These are phyloP conservation scores for Clonostachys rosea DNA, from an alignment of 2,329 filamentous ascomycete genomes.

Conservation along the genomic window DNA sequence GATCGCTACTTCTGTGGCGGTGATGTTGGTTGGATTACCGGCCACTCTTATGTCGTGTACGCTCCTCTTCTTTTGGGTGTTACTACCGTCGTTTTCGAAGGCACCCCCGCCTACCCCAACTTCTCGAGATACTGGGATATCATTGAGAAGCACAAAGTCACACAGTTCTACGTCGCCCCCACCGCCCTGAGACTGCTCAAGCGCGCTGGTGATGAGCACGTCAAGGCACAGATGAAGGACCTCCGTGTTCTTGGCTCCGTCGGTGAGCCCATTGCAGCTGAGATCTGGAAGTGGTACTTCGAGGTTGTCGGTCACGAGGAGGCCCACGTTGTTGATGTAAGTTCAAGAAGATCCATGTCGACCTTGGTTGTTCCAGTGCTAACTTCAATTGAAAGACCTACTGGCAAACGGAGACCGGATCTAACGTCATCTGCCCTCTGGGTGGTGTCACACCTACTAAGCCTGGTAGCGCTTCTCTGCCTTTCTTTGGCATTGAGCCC, in stretches of 20 bases:
- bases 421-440: constrained; percentile 89
- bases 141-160: constrained; percentile 90
- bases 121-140: constrained; percentile 99
- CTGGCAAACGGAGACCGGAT: constrained; percentile 99
- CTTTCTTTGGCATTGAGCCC: constrained; percentile 97
- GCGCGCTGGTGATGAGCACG: constrained; percentile 89
- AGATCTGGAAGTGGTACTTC: constrained; percentile 99
- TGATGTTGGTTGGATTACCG: constrained; percentile 98
- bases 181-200: constrained; percentile 91
- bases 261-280: constrained; percentile 93
- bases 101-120: constrained; percentile 93
- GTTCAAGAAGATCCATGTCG: constrained; percentile 28
- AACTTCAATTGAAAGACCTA: constrained; percentile 65
- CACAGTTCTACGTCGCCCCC: constrained; percentile 97
- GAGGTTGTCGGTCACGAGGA: constrained; percentile 91
- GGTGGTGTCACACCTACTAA: constrained; percentile 94
- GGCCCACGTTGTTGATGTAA: constrained; percentile 88
- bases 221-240: constrained; percentile 84
- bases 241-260: constrained; percentile 90
- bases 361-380: too few species aligned
- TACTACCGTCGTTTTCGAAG: constrained; percentile 94
- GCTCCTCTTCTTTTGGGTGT: constrained; percentile 90
- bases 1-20: constrained; percentile 97
- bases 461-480: constrained; percentile 89
- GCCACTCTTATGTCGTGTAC: constrained; percentile 97